These are phyloP conservation scores for Chrysophaeum taylorii DNA, from an alignment of 352 stramenopile genomes.

Conservation along the genomic window DNA sequence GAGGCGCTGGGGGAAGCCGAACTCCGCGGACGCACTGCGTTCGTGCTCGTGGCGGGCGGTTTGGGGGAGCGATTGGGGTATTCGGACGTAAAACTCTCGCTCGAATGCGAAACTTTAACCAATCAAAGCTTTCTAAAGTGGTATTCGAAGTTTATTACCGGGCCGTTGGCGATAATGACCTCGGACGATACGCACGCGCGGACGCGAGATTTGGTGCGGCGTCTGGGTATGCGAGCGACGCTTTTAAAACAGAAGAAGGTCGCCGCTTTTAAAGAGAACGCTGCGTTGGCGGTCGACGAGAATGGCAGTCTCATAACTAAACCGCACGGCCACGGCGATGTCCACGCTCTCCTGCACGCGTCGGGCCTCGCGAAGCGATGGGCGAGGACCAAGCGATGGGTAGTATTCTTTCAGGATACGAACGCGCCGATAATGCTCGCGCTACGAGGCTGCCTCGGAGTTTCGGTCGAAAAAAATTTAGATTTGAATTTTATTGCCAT, in stretches of 20 bases:
- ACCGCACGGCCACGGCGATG: constrained; percentile 92
- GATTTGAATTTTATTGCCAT: constrained; percentile 87
- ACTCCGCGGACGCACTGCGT: no score
- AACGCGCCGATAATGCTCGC: constrained; percentile 88
- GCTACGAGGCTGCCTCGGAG: constrained; percentile 71
- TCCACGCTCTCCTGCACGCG: constrained; percentile 73
- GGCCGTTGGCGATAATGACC: constrained; percentile 92
- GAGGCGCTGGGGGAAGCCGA: no score
- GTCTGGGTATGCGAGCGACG: no score
- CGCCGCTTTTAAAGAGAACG: constrained; percentile 62
- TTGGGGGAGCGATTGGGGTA: constrained; percentile 92
- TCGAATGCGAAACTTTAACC: not conserved
- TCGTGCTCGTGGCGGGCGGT: constrained; percentile 88
- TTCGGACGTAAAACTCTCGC: constrained; percentile 82
- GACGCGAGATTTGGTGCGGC: no score
- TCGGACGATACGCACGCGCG: constrained; percentile 82
- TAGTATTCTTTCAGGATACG: constrained; percentile 94
- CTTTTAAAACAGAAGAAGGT: constrained; percentile 94
- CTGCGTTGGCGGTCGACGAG: not conserved
- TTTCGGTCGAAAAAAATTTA: constrained; percentile 68
- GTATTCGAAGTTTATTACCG: constrained; percentile 82
- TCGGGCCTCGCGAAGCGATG: constrained; percentile 42
- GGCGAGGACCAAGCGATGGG: constrained; percentile 48
- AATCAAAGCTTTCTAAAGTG: constrained; percentile 23
- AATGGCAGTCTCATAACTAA: constrained; percentile 70